These are phyloP conservation scores for Populus hybrid DNA, from an alignment of 441 rosid species.

Conservation along the genomic window DNA sequence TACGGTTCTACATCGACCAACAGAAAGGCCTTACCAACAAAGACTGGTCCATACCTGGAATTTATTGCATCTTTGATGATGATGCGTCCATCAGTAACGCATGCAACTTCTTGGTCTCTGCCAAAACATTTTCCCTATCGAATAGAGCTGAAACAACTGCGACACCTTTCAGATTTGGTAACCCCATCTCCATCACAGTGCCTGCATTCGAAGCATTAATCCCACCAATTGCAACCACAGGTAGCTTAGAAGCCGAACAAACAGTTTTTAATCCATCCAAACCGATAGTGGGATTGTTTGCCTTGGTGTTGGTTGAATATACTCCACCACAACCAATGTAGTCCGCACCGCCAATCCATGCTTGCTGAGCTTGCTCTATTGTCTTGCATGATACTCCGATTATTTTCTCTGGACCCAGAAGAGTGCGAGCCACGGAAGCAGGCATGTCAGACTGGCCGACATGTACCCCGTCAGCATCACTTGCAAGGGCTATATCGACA, in stretches of 20 bases:
- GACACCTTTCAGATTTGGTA: slow-evolving; percentile 67
- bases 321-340: slow-evolving; percentile 94
- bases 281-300: slow-evolving; percentile 65
- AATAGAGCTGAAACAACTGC: slow-evolving; percentile 83
- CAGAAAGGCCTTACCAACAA: neutral
- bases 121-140: slow-evolving; percentile 54
- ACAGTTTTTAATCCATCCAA: slow-evolving; percentile 76
- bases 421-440: slow-evolving; percentile 47
- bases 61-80: slow-evolving; percentile 8
- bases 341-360: slow-evolving; percentile 86
- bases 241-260: slow-evolving; percentile 69
- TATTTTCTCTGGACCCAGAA: slow-evolving; percentile 87
- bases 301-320: slow-evolving; percentile 72
- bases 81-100: slow-evolving; percentile 34
- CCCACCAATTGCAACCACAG: slow-evolving; percentile 95
- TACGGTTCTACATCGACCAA: neutral
- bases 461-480: slow-evolving; percentile 90
- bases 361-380: slow-evolving; percentile 72
- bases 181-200: slow-evolving; percentile 46
- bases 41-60: neutral
- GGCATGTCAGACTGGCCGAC: slow-evolving; percentile 94
- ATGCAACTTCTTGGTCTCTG: slow-evolving; percentile 57
- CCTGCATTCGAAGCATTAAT: slow-evolving; percentile 61
- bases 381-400: slow-evolving; percentile 92
- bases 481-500: slow-evolving; percentile 78